A percentile compares a stretch with the other conserved stretches of the same genome.
Conservation (phyloP, 1,284 basidiomycete species). For the Gomphus bonarii region DNA sequence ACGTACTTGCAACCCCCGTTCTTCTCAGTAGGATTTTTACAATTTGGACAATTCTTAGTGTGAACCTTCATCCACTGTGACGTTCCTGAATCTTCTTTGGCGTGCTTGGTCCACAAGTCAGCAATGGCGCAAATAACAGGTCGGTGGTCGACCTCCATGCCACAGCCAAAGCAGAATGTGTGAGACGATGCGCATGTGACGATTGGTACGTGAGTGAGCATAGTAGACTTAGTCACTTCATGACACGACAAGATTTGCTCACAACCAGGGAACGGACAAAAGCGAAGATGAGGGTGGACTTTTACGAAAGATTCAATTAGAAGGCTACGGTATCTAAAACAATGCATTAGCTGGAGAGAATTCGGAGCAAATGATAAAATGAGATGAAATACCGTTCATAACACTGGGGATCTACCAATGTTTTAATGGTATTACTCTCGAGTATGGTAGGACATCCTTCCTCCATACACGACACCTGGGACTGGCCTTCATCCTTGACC, state of each 20-base stretch:
- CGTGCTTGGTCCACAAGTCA: slow-evolving; percentile 52
- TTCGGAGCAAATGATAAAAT: background rate
- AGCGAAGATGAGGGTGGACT: background rate
- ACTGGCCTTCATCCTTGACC: slow-evolving; percentile 51
- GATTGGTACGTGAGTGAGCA: slow-evolving; percentile 1
- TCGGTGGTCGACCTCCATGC: slow-evolving; percentile 42
- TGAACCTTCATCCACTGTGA: slow-evolving; percentile 63
- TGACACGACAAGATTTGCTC: slow-evolving; percentile 4
- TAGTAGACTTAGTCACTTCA: background rate
- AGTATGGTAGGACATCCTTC: slow-evolving; percentile 45
- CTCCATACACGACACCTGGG: slow-evolving; percentile 54
- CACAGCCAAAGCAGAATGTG: slow-evolving; percentile 48
- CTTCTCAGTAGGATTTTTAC: slow-evolving; percentile 61
- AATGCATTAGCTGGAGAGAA: background rate
- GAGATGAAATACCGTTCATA: slow-evolving; percentile 24
- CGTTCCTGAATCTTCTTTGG: slow-evolving; percentile 60
- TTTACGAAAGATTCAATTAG: slow-evolving; percentile 3
- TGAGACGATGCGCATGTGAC: slow-evolving; percentile 18
- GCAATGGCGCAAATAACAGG: slow-evolving; percentile 52
- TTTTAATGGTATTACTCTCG: slow-evolving; percentile 33
- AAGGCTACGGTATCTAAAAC: background rate
- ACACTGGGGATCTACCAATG: slow-evolving; percentile 26
- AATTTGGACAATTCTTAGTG: slow-evolving; percentile 59
- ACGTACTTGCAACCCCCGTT: slow-evolving; percentile 62
- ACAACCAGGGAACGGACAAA: slow-evolving; percentile 3